Base-by-base conservation (phyloP, 192 early-diverging fungal species). In the Mortierella alpina region DNA sequence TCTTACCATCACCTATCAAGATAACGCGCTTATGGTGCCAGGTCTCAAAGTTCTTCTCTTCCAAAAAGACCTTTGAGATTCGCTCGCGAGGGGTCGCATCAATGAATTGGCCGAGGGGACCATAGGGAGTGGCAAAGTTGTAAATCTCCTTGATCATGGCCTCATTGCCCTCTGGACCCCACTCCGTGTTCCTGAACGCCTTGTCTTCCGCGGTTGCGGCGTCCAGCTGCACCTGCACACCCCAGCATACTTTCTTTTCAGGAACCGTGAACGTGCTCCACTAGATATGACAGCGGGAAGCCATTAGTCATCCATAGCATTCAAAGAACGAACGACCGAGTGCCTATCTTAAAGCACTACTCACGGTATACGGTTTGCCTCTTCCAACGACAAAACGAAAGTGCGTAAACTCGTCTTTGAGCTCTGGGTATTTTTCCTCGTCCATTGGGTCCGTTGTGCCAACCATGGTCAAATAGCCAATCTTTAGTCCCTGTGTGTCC, bases 1-100 rank as follows among this genome's bases (percentile, higher is more conserved):
- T 15, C 20, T 67, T 74, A 74, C 72, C 72, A 66, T 74, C 72
- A 5, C 72, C 72, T 46, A 74, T 74, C 18, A 74, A 45, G 20
- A 74, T 64, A 17, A 57, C 23, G n/a, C 59, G 56, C 5, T 41
- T 58, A 46, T 60, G 48, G n/a, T 58, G 31, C 71, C 71, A 73
- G 10, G 71, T 73, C 40, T 73, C 71, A 66, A 73, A 73, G 22
- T 65, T 9, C 56, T 73, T 73, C n/a, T 73, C 71, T 41, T 73
- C 71, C n/a, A 73, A 45, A 39, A 52, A 65, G 20, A 74, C 72
- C 58, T 67, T 74, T 5, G 72, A 74, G 41, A 74, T 74, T 15
- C 63, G 15, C 15, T 66, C 64, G 10, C 49, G n/a, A 5, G 72
- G 72, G 4, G 72, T 74, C 17, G 55, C 50, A 9, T 74, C 58